phyloP scores from a whole-genome alignment of 345 rosid species.

The Euclidium syriacum region DNA sequence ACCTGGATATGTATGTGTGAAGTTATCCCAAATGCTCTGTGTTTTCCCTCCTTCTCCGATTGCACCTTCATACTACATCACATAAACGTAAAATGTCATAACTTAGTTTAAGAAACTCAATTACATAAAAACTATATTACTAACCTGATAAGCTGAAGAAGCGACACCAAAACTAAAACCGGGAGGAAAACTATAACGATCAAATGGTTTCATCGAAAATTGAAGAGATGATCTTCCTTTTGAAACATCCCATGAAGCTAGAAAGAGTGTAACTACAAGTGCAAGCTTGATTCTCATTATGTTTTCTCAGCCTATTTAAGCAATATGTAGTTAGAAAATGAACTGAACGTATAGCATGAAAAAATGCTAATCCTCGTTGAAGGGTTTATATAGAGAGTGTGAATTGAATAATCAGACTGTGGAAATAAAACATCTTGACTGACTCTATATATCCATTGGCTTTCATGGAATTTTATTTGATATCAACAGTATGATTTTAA shows the following conservation, averaged over 20 bases:
- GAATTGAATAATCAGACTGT: no score
- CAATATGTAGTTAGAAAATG: no score
- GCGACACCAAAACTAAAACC: slow-evolving; percentile 32
- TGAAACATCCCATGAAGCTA: slow-evolving; percentile 1
- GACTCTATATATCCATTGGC: no score
- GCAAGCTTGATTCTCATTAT: background rate
- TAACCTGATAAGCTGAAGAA: slow-evolving; percentile 35
- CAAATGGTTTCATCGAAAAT: background rate
- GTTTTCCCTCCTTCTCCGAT: slow-evolving; percentile 32
- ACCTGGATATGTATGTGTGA: slow-evolving; percentile 31
- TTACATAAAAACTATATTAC: background rate
- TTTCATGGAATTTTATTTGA: no score
- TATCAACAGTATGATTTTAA: no score
- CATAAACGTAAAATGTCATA: no score
- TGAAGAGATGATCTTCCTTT: slow-evolving; percentile 9
- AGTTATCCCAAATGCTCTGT: slow-evolving; percentile 35
- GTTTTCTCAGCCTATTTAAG: background rate
- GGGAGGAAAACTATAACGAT: slow-evolving; percentile 28
- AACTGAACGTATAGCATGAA: no score
- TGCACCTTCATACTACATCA: slow-evolving; percentile 45
- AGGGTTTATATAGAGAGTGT: slow-evolving; percentile 3
- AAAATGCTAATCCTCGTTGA: background rate
- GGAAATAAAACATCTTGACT: no score
- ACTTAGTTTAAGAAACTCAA: background rate
- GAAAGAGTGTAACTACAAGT: background rate